A percentile compares a stretch with the other conserved stretches of the same genome.
phyloP scores from a whole-genome alignment of 257 asterid species.

The Linaria vulgaris region DNA sequence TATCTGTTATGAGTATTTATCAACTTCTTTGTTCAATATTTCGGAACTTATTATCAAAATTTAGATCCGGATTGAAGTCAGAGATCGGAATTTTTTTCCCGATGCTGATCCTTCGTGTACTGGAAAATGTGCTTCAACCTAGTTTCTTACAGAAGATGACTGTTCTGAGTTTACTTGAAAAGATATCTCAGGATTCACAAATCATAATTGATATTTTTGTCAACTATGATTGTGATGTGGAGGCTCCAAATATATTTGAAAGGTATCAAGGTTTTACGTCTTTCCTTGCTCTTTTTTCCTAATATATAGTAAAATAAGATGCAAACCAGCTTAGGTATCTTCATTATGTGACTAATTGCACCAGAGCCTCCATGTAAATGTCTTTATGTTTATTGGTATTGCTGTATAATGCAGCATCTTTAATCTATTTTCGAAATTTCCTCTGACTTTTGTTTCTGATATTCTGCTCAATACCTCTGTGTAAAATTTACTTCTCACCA shows the following conservation, averaged over 20 bases:
- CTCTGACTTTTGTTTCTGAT: neutral
- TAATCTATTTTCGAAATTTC: neutral
- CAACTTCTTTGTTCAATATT: constrained; percentile 75
- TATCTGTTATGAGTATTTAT: constrained; percentile 90
- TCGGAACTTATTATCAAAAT: constrained; percentile 66
- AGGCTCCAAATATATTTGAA: constrained; percentile 96
- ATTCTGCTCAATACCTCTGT: neutral
- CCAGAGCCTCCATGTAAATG: neutral
- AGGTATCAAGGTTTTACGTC: constrained; percentile 48
- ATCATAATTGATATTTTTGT: constrained; percentile 80
- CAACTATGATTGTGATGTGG: constrained; percentile 97
- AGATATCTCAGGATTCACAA: constrained; percentile 79
- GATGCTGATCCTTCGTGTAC: constrained; percentile 93
- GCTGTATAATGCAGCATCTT: neutral
- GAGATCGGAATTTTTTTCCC: constrained; percentile 97
- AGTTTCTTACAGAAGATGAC: constrained; percentile 99
- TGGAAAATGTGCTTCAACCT: constrained; percentile 98
- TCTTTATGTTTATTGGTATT: neutral
- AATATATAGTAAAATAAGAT: constrained; percentile 12
- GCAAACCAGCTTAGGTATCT: constrained; percentile 9
- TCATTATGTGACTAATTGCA: neutral
- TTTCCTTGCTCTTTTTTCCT: neutral
- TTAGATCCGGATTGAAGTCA: constrained; percentile 85
- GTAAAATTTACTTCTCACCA: neutral
- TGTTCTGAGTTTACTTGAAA: constrained; percentile 77